phyloP scores from a whole-genome alignment of 441 rosid species.

The Populus tomentosa region DNA sequence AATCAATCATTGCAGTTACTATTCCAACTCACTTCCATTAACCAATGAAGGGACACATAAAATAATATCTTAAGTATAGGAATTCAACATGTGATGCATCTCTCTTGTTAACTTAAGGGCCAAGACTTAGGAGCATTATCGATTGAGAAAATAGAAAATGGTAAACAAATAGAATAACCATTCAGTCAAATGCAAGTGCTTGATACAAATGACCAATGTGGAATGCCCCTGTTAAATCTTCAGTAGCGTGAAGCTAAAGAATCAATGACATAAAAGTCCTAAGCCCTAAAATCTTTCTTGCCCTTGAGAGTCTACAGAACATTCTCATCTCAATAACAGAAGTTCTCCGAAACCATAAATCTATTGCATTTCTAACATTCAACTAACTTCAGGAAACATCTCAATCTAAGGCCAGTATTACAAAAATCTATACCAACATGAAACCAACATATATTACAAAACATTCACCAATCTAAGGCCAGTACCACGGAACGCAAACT shows the following conservation, averaged over 20 bases:
- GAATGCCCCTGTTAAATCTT: neutral
- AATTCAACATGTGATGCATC: neutral
- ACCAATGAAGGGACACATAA: neutral
- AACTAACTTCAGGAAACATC: neutral
- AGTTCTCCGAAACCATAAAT: neutral
- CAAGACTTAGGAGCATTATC: neutral
- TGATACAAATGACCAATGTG: neutral
- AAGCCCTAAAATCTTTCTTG: neutral
- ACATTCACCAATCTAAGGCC: neutral
- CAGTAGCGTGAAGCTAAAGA: no score
- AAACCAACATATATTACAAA: neutral
- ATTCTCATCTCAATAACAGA: neutral
- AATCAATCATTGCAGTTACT: neutral
- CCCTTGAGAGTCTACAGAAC: neutral
- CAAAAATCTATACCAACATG: neutral
- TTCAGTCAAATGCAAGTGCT: neutral
- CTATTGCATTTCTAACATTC: neutral
- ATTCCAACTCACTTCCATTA: neutral
- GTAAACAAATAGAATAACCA: neutral
- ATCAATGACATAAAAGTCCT: neutral
- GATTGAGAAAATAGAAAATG: neutral
- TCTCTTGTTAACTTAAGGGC: neutral
- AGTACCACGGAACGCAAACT: neutral
- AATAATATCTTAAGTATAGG: neutral
- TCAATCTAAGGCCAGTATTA: neutral